These are phyloP conservation scores for Ascochyta lentis DNA, from an alignment of 2,329 filamentous ascomycete species.

Conservation along the genomic window DNA sequence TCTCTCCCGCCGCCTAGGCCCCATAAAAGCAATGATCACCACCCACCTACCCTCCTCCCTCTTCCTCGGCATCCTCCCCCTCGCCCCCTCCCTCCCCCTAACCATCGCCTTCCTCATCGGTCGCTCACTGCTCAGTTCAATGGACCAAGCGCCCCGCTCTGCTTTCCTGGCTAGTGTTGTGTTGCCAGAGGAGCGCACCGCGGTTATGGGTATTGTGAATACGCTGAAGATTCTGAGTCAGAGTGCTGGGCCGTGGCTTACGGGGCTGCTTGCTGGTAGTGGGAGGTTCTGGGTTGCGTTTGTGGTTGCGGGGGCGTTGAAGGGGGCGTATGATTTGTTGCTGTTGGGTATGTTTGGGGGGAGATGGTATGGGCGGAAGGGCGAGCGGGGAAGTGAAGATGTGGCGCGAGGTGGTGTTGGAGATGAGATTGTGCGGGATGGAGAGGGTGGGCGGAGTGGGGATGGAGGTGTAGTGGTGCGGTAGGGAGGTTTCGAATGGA, in stretches of 20 bases:
- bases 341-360: conserved; percentile 47
- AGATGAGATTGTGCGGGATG: background rate
- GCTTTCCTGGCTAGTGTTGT: conserved; percentile 47
- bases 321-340: conserved; percentile 45
- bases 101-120: conserved; percentile 39
- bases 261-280: conserved; percentile 44
- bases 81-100: conserved; percentile 29
- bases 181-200: conserved; percentile 44
- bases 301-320: conserved; percentile 46
- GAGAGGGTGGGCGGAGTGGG: background rate
- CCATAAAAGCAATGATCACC: conserved; percentile 54
- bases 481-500: background rate
- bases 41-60: conserved; percentile 48
- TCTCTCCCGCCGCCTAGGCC: conserved; percentile 68
- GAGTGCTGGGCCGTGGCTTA: conserved; percentile 43
- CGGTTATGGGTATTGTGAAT: conserved; percentile 51
- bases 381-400: background rate
- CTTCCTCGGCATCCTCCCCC: conserved; percentile 40
- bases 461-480: background rate
- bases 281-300: conserved; percentile 50
- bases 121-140: conserved; percentile 44
- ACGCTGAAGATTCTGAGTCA: conserved; percentile 48
- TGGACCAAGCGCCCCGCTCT: conserved; percentile 49
- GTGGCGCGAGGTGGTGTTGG: background rate
- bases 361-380: conserved; percentile 18